Percentiles rank a stretch among this genome's conserved stretches.
Conservation (phyloP, 2,329 filamentous ascomycete genomes). For the Aspergillus phoenicis region DNA sequence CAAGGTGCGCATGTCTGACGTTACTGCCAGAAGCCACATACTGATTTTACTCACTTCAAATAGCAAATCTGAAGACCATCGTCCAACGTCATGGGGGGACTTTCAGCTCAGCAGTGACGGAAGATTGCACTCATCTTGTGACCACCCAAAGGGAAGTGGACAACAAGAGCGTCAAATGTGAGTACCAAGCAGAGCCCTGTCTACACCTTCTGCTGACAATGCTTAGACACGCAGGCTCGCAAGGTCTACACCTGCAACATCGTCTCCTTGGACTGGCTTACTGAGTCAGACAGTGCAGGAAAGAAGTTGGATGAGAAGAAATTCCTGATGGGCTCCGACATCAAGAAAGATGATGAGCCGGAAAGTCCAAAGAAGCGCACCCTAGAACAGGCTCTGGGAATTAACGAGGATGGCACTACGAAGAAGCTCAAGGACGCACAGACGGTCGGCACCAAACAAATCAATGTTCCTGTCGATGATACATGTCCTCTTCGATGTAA, state of each 20-base stretch:
- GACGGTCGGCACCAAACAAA: slow-evolving; percentile 44
- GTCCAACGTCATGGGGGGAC: slow-evolving; percentile 39
- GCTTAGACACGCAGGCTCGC: slow-evolving; percentile 48
- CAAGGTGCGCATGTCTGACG: slow-evolving; percentile 45
- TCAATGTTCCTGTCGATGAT: slow-evolving; percentile 54
- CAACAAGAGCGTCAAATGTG: slow-evolving; percentile 39
- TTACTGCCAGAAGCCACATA: not conserved
- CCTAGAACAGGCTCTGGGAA: slow-evolving; percentile 20
- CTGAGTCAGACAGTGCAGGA: slow-evolving; percentile 54
- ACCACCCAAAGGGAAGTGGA: slow-evolving; percentile 41
- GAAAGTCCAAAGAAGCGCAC: slow-evolving; percentile 36
- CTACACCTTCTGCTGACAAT: slow-evolving; percentile 41
- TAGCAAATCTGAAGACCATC: slow-evolving; percentile 23
- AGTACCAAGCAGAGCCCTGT: slow-evolving; percentile 34
- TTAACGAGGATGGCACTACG: slow-evolving; percentile 25
- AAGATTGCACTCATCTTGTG: slow-evolving; percentile 43
- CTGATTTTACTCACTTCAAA: slow-evolving; percentile 8
- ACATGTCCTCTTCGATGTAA: slow-evolving; percentile 19
- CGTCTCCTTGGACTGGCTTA: slow-evolving; percentile 64
- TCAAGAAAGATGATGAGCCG: slow-evolving; percentile 24
- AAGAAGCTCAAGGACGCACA: slow-evolving; percentile 51
- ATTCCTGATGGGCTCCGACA: slow-evolving; percentile 35
- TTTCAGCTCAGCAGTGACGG: slow-evolving; percentile 33
- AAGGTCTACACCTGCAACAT: slow-evolving; percentile 55
- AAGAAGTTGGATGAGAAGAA: slow-evolving; percentile 44